A percentile compares a stretch with the other conserved stretches of the same genome.
Evolutionary conservation across 495 filamentous ascomycete genomes (phyloP).

Genomic region (Aspergillus egyptiacus): DNA sequence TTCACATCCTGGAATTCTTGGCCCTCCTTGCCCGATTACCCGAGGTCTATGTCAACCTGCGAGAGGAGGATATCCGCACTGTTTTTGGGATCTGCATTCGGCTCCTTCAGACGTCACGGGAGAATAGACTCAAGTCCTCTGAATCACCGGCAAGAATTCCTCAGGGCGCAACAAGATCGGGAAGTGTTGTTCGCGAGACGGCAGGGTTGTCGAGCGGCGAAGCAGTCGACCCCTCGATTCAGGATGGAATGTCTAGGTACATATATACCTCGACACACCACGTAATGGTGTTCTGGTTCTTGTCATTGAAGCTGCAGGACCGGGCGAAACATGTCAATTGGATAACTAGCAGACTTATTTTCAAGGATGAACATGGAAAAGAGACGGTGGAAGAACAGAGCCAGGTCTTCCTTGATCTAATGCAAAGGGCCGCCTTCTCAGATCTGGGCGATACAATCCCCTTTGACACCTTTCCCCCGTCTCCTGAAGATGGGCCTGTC

Average conservation of each 20-base stretch:
- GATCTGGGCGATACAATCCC: constrained; percentile 60
- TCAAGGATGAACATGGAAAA: constrained; percentile 63
- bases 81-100: constrained; percentile 93
- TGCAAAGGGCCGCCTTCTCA: constrained; percentile 85
- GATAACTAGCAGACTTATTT: constrained; percentile 83
- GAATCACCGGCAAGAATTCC: constrained; percentile 31
- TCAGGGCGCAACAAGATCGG: constrained; percentile 32
- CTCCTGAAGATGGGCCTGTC: constrained; percentile 60
- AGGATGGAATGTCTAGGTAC: constrained; percentile 60
- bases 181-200: constrained; percentile 39
- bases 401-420: constrained; percentile 88
- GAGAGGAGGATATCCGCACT: constrained; percentile 80
- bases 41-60: constrained; percentile 77
- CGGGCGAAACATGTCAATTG: constrained; percentile 78
- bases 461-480: constrained; percentile 51
- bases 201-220: constrained; percentile 26
- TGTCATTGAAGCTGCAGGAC: constrained; percentile 77
- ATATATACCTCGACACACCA: constrained; percentile 90
- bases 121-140: constrained; percentile 41
- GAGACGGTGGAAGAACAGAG: constrained; percentile 85
- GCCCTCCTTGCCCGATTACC: constrained; percentile 79
- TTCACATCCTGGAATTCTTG: constrained; percentile 92
- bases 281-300: constrained; percentile 94
- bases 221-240: constrained; percentile 24
- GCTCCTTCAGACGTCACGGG: constrained; percentile 72